Conservation (phyloP, 441 rosid genomes). For the Rhodomyrtus psidioides region DNA sequence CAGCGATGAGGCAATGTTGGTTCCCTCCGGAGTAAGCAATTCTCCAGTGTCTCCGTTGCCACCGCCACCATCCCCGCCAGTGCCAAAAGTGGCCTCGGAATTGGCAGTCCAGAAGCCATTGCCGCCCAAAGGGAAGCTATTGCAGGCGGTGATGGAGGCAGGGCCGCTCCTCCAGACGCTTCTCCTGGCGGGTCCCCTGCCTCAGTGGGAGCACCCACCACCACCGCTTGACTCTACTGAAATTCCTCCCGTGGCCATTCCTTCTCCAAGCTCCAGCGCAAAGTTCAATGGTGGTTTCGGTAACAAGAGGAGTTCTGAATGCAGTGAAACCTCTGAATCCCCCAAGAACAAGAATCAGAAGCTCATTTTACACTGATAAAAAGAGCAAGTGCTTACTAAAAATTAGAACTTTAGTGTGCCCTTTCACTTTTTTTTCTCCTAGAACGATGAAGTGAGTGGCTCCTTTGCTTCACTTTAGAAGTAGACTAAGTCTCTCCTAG, state of each 20-base stretch:
- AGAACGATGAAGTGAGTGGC: conserved; percentile 17
- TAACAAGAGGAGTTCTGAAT: conserved; percentile 33
- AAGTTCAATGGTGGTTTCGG: conserved; percentile 4
- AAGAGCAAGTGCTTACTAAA: not conserved
- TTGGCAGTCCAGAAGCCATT: conserved; percentile 43
- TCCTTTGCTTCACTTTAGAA: conserved; percentile 4
- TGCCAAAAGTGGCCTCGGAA: conserved; percentile 19
- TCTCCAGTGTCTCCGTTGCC: conserved; percentile 10
- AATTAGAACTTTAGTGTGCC: not conserved
- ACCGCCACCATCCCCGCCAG: not conserved
- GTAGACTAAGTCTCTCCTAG: conserved; percentile 2
- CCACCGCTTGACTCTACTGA: conserved; percentile 57
- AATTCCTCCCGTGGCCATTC: conserved; percentile 69
- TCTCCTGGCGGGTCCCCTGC: conserved; percentile 79
- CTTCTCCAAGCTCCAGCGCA: conserved; percentile 17
- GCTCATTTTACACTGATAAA: conserved; percentile 12
- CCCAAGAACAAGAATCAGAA: conserved; percentile 33
- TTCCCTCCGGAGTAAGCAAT: conserved; percentile 13
- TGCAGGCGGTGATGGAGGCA: conserved; percentile 82
- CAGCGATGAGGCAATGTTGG: conserved; percentile 36
- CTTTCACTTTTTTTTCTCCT: conserved; percentile 6
- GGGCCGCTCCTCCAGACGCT: conserved; percentile 84
- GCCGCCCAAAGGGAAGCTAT: conserved; percentile 83
- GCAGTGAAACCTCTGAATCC: conserved; percentile 21
- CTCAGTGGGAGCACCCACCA: conserved; percentile 90